Conservation (phyloP, 192 early-diverging fungal species). For the Glomus cerebriforme region DNA sequence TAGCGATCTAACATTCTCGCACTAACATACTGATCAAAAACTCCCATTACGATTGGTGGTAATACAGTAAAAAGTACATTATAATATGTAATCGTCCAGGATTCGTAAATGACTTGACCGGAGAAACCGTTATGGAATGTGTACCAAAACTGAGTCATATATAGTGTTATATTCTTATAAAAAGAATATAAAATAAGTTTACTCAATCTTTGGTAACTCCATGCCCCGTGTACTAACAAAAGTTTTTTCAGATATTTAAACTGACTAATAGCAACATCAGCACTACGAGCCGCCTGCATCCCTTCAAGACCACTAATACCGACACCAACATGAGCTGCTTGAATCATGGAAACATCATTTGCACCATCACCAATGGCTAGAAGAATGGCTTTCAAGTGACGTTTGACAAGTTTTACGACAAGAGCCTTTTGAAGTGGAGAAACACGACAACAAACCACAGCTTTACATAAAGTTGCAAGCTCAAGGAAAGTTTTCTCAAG, state of each 20-base stretch:
- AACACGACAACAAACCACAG: conserved; percentile 97
- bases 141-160: conserved; percentile 96
- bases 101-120: conserved; percentile 96
- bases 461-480: conserved; percentile 89
- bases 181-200: conserved; percentile 98
- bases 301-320: conserved; percentile 97
- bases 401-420: conserved; percentile 98
- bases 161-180: conserved; percentile 99
- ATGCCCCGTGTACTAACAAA: conserved; percentile 93
- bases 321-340: conserved; percentile 97
- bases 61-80: conserved; percentile 95
- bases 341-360: conserved; percentile 99
- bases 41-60: conserved; percentile 92
- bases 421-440: conserved; percentile 97
- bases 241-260: conserved; percentile 95
- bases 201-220: conserved; percentile 94
- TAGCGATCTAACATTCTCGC: conserved; percentile 94
- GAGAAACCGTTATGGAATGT: conserved; percentile 95
- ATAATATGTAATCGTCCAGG: conserved; percentile 95
- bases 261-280: conserved; percentile 99
- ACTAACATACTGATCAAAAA: conserved; percentile 96
- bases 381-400: conserved; percentile 82
- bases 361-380: conserved; percentile 99
- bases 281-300: conserved; percentile 92
- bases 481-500: conserved; percentile 81